Evolutionary conservation across 257 asterid species (phyloP), one percentile per base, ranked within the genome.

Genomic region (Penstemon eatonii): DNA sequence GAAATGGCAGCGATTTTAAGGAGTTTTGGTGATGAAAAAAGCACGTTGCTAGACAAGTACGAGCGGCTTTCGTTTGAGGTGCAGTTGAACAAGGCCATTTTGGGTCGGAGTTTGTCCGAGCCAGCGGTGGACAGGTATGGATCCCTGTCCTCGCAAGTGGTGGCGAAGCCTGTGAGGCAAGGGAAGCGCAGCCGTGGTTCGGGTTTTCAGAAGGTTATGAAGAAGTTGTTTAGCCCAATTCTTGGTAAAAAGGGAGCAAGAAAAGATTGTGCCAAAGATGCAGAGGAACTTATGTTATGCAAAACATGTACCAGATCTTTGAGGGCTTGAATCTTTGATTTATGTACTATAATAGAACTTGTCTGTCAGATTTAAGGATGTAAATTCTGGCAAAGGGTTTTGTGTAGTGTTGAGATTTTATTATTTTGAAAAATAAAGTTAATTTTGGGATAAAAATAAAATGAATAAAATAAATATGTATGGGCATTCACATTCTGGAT

Each of bases 31-130:
- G 97, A 88, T 49, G 96, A 83, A 53, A 81, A 90, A 38, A 92
- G 98, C 89, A 83, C 86, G 60, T 63, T 92, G 69, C 70, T 92
- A 12, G 97, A 93, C 79, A 73, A 68, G 63, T 87, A 82, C 72
- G 97, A 93, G 78, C 82, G 97, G 54, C 86, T 84, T 3, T 88
- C 97, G 0, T 88, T 93, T 51, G 97, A 93, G 89, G 80, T 88
- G 68, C 92, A 87, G 55, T 79, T 93, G 52, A 90, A 84, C 80
- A 84, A 82, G 76, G 99, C 96, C 40, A 86, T 93, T 60, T 84
- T 90, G 49, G 91, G 86, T 0, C 84, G 96, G 75, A 90, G 97
- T 76, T 47, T 84, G 67, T 93, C 98, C 4, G 90, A 82, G 78
- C 86, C 92, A 4, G 75, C 90, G 49, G 80, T 58, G 33, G 33